Base-by-base conservation (phyloP, 2,329 filamentous ascomycete genomes). In the Cladosporium sphaerospermum region DNA sequence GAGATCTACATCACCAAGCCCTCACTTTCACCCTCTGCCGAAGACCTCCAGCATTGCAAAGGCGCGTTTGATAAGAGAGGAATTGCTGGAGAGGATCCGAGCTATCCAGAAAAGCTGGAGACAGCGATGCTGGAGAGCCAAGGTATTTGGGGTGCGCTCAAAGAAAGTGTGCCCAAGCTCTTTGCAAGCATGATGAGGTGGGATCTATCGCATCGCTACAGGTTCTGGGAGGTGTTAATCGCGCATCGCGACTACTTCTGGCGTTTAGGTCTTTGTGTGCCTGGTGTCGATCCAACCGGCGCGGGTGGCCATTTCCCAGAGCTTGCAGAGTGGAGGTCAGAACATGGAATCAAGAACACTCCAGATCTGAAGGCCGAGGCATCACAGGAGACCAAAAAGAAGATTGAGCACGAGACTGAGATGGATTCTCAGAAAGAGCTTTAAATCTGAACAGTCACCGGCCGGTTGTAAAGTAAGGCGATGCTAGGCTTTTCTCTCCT, bases 161-260 rank as follows among this genome's bases (percentile, higher is more conserved):
- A 28, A 31, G 65, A 63, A 62, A 60, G 59, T 13, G 69, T 78
- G 10, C 76, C 71, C n/a, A 69, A 69, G 69, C 11, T 14, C 34
- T 14, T 37, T 9, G 34, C 5, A 37, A 37, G 34, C 11, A 11
- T 37, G 34, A 13, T 37, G 34, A 37, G 9, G 70, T 11, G 34
- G 34, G 34, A 37, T 37, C 4, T 37, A 9, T 14, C 34, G 2
- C 34, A 37, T 14, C 80, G 69, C 69, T 91, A 79, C 62, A 88
- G 85, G 68, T 78, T 95, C n/a, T 96, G 92, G 89, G 83, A 96
- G 70, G 74, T 96, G 9, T 85, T 97, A 65, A 95, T 95, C 69
- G 88, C 91, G 1, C 93, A 99, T 72, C 77, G 93, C 41, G 93
- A 99, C 72, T 99, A 99, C 70, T 97, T 99, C 71, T 95, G 89